Evolutionary conservation across 1,139 yeast genomes (phyloP).

Genomic region (Candida sanyaensis): DNA sequence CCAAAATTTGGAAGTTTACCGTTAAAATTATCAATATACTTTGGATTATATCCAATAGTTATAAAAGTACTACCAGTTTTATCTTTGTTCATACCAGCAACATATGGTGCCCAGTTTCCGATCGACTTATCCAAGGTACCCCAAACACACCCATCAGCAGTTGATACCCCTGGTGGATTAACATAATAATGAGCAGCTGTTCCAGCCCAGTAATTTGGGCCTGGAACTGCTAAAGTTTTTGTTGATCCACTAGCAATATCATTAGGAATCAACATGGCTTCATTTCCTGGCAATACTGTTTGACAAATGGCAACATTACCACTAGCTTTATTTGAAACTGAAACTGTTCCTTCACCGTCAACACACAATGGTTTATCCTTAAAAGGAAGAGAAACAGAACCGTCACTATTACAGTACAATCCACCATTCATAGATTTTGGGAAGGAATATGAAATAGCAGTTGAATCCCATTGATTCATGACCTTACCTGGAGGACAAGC

Average conservation of each 20-base stretch:
- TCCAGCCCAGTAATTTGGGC: constrained; percentile 66
- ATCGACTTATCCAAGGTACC: constrained; percentile 64
- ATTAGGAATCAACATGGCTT: constrained; percentile 91
- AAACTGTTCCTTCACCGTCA: constrained; percentile 73
- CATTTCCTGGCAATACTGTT: constrained; percentile 91
- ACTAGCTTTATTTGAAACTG: constrained; percentile 56
- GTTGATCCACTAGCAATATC: constrained; percentile 47
- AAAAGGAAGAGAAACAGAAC: constrained; percentile 66
- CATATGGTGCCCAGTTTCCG: constrained; percentile 94
- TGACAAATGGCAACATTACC: constrained; percentile 81
- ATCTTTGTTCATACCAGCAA: constrained; percentile 87
- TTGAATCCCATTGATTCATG: constrained; percentile 77
- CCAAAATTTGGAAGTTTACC: constrained; percentile 66
- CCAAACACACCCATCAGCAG: constrained; percentile 83
- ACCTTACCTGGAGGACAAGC: constrained; percentile 86
- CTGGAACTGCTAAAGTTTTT: constrained; percentile 77
- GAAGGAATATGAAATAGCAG: constrained; percentile 57
- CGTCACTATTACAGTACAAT: constrained; percentile 69
- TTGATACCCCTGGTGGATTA: constrained; percentile 82
- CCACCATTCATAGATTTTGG: constrained; percentile 86
- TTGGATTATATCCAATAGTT: constrained; percentile 91
- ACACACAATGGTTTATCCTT: constrained; percentile 63
- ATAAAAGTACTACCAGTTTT: constrained; percentile 66
- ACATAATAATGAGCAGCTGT: constrained; percentile 88
- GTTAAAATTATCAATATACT: constrained; percentile 65